Conservation (phyloP, 2,329 filamentous ascomycete species). For the Sarocladiaceae sp. region DNA sequence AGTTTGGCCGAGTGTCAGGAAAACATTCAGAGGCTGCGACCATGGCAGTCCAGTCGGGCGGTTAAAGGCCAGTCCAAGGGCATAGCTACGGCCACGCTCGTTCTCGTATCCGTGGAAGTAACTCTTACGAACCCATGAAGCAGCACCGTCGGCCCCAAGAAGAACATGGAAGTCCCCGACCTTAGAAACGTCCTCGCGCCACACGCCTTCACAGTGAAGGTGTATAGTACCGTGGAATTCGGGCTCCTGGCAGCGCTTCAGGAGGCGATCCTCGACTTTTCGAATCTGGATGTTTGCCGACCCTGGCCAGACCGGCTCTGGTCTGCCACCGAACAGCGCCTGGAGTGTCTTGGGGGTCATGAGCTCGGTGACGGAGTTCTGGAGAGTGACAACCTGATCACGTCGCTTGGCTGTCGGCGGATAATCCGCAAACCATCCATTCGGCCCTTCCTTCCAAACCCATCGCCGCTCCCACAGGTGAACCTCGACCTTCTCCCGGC, state of each 20-base stretch:
- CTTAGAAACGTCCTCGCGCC: conserved; percentile 21
- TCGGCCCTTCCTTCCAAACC: conserved; percentile 15
- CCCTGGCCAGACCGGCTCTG: conserved; percentile 28
- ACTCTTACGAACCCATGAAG: conserved; percentile 26
- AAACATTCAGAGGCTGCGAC: conserved; percentile 29
- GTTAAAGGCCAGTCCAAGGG: conserved; percentile 27
- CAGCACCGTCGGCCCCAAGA: conserved; percentile 28
- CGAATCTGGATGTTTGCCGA: conserved; percentile 31
- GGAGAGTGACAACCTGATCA: conserved; percentile 29
- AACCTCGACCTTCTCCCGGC: conserved; percentile 23
- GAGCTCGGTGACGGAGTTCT: conserved; percentile 26
- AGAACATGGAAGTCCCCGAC: conserved; percentile 30
- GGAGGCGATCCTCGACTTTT: conserved; percentile 31
- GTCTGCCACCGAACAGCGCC: conserved; percentile 24
- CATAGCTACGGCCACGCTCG: conserved; percentile 26
- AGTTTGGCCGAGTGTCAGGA: conserved; percentile 29
- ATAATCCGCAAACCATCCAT: conserved; percentile 21
- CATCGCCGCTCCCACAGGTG: conserved; percentile 30
- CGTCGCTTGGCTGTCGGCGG: conserved; percentile 22
- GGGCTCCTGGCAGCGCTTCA: conserved; percentile 25
- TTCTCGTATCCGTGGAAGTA: conserved; percentile 29
- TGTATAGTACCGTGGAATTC: conserved; percentile 25
- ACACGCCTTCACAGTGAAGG: conserved; percentile 25
- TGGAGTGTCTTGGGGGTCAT: conserved; percentile 21
- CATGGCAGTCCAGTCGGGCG: conserved; percentile 25